Base-by-base conservation (phyloP, 345 rosid genomes). In the Theobroma cacao region DNA sequence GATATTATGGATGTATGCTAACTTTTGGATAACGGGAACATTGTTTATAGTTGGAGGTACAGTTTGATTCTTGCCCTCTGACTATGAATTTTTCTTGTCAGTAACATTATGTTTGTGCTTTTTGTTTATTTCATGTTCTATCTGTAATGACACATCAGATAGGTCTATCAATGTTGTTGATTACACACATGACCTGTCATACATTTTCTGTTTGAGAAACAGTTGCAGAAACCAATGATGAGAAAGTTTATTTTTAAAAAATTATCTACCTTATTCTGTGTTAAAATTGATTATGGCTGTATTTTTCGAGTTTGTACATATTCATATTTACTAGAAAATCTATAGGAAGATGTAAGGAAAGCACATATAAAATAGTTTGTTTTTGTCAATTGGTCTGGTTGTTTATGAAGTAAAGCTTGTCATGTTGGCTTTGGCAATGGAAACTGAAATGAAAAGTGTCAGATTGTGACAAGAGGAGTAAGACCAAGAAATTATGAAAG, bases 21-120 rank as follows among this genome's bases (percentile, higher is more conserved):
- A 92, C 93, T 92, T 94, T 83, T 96, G 98, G 98, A 94, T 96
- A 85, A 90, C 98, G 3, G 98, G 98, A 80, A 85, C 94, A 58
- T 86, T 96, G 80, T 94, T 94, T 87, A 83, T 94, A 78, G 88
- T 96, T 70, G 99, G 98, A 92, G 99, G 99, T 91, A 92, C 83
- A 88, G 12, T 55, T 79, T 55, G 28, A 77, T 79, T 74, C 73
- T 76, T 60, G 45, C 15, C 8, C 47, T 59, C 24, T 5, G 14
- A 28, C 60, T 12, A 10, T 70, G 43, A 50, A 9, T 45, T 61
- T 77, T 76, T 81, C 22, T 33, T 40, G 15, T 66, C 20, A 20
- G 33, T 70, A 7, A 38, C 58, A 47, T 62, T 7, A 55, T 74
- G 26, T 50, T 45, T 28, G n/a, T 55, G 28, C 41, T 33, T 41